phyloP scores from a whole-genome alignment of 1,284 basidiomycete genomes.

The Austroboletus niveus region DNA sequence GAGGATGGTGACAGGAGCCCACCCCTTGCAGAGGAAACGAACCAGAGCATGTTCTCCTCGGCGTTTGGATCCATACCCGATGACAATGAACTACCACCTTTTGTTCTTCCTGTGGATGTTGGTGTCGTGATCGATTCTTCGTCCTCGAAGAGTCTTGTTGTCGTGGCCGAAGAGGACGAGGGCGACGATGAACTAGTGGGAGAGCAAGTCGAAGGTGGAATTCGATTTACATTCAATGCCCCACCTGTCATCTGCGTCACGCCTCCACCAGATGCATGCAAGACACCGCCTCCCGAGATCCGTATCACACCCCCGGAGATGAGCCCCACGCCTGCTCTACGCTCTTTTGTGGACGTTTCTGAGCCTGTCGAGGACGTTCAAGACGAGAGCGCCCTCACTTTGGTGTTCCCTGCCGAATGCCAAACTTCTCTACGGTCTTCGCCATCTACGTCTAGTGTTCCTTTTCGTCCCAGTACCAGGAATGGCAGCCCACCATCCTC shows the following conservation, averaged over 20 bases:
- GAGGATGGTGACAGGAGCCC: constrained; percentile 57
- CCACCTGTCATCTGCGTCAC: constrained; percentile 46
- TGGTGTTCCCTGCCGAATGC: constrained; percentile 22
- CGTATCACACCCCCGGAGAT: constrained; percentile 20
- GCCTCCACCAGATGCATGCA: constrained; percentile 42
- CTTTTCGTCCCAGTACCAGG: constrained; percentile 10
- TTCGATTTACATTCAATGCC: constrained; percentile 66
- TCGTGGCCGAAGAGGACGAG: constrained; percentile 48
- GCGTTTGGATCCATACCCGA: constrained; percentile 48
- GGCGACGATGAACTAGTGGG: constrained; percentile 45
- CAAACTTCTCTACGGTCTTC: constrained; percentile 25
- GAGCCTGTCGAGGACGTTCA: constrained; percentile 34
- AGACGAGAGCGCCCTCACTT: constrained; percentile 23
- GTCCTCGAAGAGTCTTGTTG: constrained; percentile 28
- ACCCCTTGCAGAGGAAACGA: constrained; percentile 43
- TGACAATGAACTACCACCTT: constrained; percentile 44
- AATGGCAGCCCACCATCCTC: constrained; percentile 44
- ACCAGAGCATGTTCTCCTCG: constrained; percentile 55
- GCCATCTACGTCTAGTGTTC: constrained; percentile 1
- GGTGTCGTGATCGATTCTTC: constrained; percentile 44
- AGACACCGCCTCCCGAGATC: constrained; percentile 31
- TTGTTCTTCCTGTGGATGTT: constrained; percentile 49
- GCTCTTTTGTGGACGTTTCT: constrained; percentile 11
- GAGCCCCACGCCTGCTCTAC: constrained; percentile 8
- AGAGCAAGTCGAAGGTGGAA: constrained; percentile 56